Evolutionary conservation across 2,329 filamentous ascomycete genomes (phyloP), one percentile per base, ranked within the genome.

Genomic region (Cadophora luteo-olivacea): DNA sequence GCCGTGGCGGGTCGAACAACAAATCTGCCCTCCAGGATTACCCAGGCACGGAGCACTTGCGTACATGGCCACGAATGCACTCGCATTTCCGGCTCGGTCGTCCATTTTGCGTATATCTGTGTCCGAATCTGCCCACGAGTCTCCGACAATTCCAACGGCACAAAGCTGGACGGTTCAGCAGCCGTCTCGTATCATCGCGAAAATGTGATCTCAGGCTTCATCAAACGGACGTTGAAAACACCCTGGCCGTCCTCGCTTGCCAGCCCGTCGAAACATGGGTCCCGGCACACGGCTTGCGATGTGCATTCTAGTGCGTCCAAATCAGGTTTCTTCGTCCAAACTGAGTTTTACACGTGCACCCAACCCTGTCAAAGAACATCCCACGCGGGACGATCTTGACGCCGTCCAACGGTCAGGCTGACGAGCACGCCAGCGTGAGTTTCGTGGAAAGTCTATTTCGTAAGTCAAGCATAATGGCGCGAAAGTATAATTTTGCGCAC

Each of bases 291-390:
- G 45, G 45, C 45, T 3, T 22, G n/a, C 2, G 45, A 49, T 49
- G 19, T 22, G n/a, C 45, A 22, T 29, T 49, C n/a, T 49, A 49
- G 45, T 49, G 45, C 45, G 45, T 49, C 51, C 24, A 32, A 32
- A 54, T 54, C 51, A 54, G 51, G 51, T 54, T 54, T 54, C 41
- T 54, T 54, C 51, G 14, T 54, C 51, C 51, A 54, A 29, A 54
- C 14, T 24, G 51, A 54, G 51, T 54, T 54, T 19, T 32, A 32
- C 25, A 49, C 51, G 51, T 54, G 51, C 51, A 29, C 25, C 12
- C 2, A 64, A 48, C 55, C 55, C 36, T 60, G 36, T 60, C 36
- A 25, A 33, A 24, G n/a, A 12, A 22, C 55, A 36, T 14, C 33
- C 55, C 33, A 16, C 33, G 9, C 55, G 55, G 55, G 55, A 60